A percentile compares a stretch with the other conserved stretches of the same genome.
phyloP scores from a whole-genome alignment of 805 yeast species.

The Maudiozyma bulderi region DNA sequence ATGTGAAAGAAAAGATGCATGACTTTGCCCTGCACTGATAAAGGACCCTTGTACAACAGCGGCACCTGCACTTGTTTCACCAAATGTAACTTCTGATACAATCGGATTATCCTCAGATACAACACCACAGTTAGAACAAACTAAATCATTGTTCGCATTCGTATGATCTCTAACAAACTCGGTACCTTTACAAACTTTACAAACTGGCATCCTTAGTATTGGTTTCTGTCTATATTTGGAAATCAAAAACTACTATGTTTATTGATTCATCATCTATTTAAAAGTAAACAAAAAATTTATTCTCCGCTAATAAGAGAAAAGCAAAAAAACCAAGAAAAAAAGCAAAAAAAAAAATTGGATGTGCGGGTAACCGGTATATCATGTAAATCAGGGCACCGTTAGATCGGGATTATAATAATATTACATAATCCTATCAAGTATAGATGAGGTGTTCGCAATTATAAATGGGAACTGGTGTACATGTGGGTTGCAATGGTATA shows the following conservation, averaged over 20 bases:
- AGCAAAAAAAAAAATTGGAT: background rate
- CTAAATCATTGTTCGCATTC: constrained; percentile 62
- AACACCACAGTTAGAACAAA: constrained; percentile 76
- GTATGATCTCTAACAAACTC: constrained; percentile 43
- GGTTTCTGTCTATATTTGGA: constrained; percentile 26
- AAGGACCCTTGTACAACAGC: constrained; percentile 94
- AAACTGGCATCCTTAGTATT: constrained; percentile 23
- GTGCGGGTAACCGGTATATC: background rate
- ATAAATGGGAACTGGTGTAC: no score
- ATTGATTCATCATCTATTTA: no score
- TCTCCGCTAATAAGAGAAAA: no score
- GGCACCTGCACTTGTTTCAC: constrained; percentile 87
- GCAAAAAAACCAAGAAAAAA: no score
- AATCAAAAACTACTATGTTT: no score
- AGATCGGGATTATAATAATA: no score
- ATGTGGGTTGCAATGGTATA: no score
- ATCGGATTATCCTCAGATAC: constrained; percentile 89
- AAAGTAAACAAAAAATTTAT: no score
- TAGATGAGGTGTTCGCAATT: no score
- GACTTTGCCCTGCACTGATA: constrained; percentile 76
- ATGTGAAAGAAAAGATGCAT: constrained; percentile 46
- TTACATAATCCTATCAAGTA: no score
- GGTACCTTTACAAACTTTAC: constrained; percentile 45
- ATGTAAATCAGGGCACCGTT: no score
- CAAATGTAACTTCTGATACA: constrained; percentile 90